phyloP scores from a whole-genome alignment of 768 basidiomycete genomes.

The Trametes cinnabarina region DNA sequence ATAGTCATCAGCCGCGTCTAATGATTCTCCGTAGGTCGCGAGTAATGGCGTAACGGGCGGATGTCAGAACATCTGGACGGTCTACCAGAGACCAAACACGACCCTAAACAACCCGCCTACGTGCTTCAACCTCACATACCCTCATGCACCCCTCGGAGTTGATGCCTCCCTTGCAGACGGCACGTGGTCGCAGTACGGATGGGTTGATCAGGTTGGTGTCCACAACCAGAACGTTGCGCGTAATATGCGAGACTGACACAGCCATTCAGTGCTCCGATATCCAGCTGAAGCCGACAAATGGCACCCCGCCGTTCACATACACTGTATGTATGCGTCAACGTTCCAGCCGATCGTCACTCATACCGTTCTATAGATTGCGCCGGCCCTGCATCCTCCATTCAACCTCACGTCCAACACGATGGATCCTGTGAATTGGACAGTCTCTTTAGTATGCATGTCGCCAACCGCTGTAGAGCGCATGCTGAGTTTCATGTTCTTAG shows the following conservation, averaged over 20 bases:
- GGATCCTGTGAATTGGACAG: slow-evolving; percentile 56
- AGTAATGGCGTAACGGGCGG: slow-evolving; percentile 57
- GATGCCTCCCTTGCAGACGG: slow-evolving; percentile 45
- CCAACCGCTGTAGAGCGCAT: too few species aligned
- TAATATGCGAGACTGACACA: neutral
- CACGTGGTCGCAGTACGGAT: slow-evolving; percentile 57
- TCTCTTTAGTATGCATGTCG: slow-evolving; percentile 32
- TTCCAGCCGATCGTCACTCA: neutral
- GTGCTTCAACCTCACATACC: slow-evolving; percentile 51
- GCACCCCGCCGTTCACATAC: slow-evolving; percentile 57
- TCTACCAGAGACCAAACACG: slow-evolving; percentile 42
- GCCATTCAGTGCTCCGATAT: slow-evolving; percentile 54
- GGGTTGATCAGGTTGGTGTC: slow-evolving; percentile 49
- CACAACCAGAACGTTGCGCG: too few species aligned
- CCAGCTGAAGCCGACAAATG: slow-evolving; percentile 50
- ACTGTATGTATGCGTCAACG: slow-evolving; percentile 39
- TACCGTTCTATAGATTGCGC: slow-evolving; percentile 45
- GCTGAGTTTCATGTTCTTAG: slow-evolving; percentile 21
- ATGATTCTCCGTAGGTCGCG: slow-evolving; percentile 45
- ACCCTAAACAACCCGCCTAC: slow-evolving; percentile 35
- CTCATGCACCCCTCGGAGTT: slow-evolving; percentile 43
- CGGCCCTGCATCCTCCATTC: slow-evolving; percentile 57
- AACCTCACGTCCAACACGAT: slow-evolving; percentile 49
- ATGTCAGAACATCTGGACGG: slow-evolving; percentile 56
- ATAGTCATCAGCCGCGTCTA: neutral